Conservation (phyloP, 1,139 yeast species). For the Groenewaldozyma auringiensis region DNA sequence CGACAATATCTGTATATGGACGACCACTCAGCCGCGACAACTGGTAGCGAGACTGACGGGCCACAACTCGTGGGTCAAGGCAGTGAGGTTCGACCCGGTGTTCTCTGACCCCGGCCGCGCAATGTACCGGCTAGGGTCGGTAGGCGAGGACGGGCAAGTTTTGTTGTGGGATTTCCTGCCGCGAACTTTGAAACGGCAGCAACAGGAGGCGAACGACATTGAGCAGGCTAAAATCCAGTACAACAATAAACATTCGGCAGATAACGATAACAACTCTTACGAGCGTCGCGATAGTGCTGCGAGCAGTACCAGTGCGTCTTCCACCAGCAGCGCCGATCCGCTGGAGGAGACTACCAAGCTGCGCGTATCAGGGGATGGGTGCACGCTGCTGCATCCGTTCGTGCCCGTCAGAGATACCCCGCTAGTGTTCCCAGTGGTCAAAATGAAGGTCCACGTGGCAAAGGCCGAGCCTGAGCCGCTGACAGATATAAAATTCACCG, state of each 20-base stretch:
- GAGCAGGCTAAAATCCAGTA: neutral
- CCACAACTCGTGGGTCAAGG: slow-evolving; percentile 56
- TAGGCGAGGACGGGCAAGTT: slow-evolving; percentile 64
- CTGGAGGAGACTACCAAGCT: neutral
- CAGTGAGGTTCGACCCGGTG: slow-evolving; percentile 40
- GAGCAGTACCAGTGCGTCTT: neutral
- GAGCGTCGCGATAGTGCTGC: neutral
- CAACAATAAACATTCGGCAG: neutral
- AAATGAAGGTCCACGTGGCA: slow-evolving; percentile 18
- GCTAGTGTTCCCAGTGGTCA: slow-evolving; percentile 25
- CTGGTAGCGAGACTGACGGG: slow-evolving; percentile 47
- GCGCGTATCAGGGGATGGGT: slow-evolving; percentile 5
- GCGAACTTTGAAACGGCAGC: slow-evolving; percentile 39
- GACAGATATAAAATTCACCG: slow-evolving; percentile 24
- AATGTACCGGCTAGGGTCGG: slow-evolving; percentile 52
- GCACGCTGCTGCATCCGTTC: slow-evolving; percentile 22
- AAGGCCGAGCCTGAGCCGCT: slow-evolving; percentile 24
- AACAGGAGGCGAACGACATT: slow-evolving; percentile 7
- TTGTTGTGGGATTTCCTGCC: slow-evolving; percentile 71
- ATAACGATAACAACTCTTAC: neutral
- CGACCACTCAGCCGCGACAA: slow-evolving; percentile 19
- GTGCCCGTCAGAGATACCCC: slow-evolving; percentile 24
- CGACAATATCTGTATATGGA: slow-evolving; percentile 34
- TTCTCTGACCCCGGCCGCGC: slow-evolving; percentile 24
- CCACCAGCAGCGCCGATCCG: neutral